Evolutionary conservation across 169 alveolate genomes (phyloP).

Genomic region (Cryptosporidium baileyi): DNA sequence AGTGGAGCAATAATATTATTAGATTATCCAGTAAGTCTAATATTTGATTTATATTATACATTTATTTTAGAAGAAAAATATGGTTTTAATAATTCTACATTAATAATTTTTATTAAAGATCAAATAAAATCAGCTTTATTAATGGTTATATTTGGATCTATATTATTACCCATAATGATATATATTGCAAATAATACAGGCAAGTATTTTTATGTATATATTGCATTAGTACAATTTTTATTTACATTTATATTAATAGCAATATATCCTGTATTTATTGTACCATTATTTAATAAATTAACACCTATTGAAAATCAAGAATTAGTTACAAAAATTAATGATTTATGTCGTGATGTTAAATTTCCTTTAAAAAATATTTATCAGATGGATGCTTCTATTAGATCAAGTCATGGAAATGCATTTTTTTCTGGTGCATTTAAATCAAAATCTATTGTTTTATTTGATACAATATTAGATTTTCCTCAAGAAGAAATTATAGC

Average conservation of each 20-base stretch:
- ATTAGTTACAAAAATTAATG: constrained; percentile 6
- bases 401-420: constrained; percentile 65
- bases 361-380: constrained; percentile 33
- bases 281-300: constrained; percentile 44
- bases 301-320: constrained; percentile 35
- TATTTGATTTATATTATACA: constrained; percentile 27
- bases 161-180: neutral
- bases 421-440: constrained; percentile 35
- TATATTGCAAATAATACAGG: constrained; percentile 54
- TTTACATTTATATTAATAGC: neutral
- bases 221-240: constrained; percentile 10
- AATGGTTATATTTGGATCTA: neutral
- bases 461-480: constrained; percentile 45
- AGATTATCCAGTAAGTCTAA: constrained; percentile 22
- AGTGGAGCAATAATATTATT: neutral
- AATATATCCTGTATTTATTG: constrained; percentile 31
- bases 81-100: constrained; percentile 43
- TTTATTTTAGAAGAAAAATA: constrained; percentile 51
- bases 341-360: constrained; percentile 6
- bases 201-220: constrained; percentile 42
- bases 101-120: constrained; percentile 1
- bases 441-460: constrained; percentile 32
- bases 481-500: constrained; percentile 59
- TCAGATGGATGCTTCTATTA: constrained; percentile 60
- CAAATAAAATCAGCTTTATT: constrained; percentile 15